Base-by-base conservation (phyloP, 306 rosid genomes). In the Malus orientalis region DNA sequence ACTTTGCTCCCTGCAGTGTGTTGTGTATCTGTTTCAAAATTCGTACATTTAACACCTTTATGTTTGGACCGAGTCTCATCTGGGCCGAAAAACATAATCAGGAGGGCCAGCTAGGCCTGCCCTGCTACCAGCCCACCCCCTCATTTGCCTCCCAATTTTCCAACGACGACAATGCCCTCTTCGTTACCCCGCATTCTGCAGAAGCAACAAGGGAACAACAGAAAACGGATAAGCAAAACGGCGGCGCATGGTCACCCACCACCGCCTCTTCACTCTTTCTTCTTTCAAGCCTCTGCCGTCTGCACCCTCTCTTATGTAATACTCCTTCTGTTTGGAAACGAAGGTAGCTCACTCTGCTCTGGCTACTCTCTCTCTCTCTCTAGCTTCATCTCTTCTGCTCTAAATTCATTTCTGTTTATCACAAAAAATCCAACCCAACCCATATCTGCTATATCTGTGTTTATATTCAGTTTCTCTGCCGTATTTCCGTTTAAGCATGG, bases 191-290 rank as follows among this genome's bases (percentile, higher is more conserved):
- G n/a, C 53, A 15, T 11, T 51, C 25, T 69, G 67, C 51, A 4
- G 40, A 40, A 40, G 53, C 67, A 51, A 51, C 20, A 65, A 69
- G 58, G 63, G 32, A 25, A 78, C 70, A 33, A 73, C 79, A 67
- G 27, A 75, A 42, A 69, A 55, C 49, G 76, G 82, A 74, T 78
- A 78, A 82, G 82, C 85, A 60, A 27, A 67, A 32, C 63, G 70
- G 74, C 78, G 81, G 80, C 70, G 70, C 18, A 70, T 44, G 32
- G 61, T 73, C 68, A 53, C 62, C 45, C 71, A 47, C 81, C 54
- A 12, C 71, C 49, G 7, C 60, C 55, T 59, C 67, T 64, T 38
- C 78, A 51, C 59, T 27, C 76, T 71, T 30, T 74, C 61, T 55
- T 60, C 76, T 20, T 32, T 74, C 61, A 40, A 57, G 8, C 36